Percentiles rank a stretch among this genome's conserved stretches.
phyloP scores from a whole-genome alignment of 441 rosid species.

The Syzygium syzygioides region DNA sequence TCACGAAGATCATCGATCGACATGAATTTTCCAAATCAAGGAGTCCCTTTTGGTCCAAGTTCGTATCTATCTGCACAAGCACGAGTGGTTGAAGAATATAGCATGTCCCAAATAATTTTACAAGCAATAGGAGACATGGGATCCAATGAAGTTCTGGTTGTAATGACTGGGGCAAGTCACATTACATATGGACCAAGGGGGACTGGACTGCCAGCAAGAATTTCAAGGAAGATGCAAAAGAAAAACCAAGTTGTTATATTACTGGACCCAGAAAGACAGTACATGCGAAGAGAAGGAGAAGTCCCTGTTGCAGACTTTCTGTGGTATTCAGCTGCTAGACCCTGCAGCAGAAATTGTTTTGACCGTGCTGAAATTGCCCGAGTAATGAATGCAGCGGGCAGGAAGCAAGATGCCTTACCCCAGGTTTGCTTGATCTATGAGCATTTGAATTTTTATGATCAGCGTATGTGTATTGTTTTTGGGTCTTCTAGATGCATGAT shows the following conservation, averaged over 20 bases:
- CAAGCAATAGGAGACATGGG: constrained; percentile 57
- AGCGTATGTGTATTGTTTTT: neutral
- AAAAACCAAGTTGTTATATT: constrained; percentile 79
- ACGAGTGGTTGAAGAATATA: constrained; percentile 81
- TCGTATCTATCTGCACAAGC: constrained; percentile 86
- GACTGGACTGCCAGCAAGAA: constrained; percentile 83
- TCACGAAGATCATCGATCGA: constrained; percentile 61
- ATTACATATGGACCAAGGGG: constrained; percentile 78
- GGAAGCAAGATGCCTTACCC: constrained; percentile 83
- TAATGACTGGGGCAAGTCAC: constrained; percentile 82
- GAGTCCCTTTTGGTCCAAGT: constrained; percentile 77
- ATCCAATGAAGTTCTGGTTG: constrained; percentile 59
- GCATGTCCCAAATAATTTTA: constrained; percentile 71
- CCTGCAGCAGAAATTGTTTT: constrained; percentile 90
- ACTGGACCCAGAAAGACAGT: constrained; percentile 90
- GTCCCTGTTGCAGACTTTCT: constrained; percentile 87
- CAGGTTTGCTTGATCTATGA: constrained; percentile 40
- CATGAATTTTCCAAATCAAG: constrained; percentile 38
- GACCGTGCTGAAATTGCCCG: constrained; percentile 98
- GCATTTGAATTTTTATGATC: neutral
- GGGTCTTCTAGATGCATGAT: neutral
- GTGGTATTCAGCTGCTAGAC: constrained; percentile 95
- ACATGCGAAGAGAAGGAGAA: constrained; percentile 80
- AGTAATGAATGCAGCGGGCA: constrained; percentile 97
- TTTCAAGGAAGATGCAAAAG: constrained; percentile 78